Conservation (phyloP, 1,284 basidiomycete species). For the Crucibulum cyathiforme region DNA sequence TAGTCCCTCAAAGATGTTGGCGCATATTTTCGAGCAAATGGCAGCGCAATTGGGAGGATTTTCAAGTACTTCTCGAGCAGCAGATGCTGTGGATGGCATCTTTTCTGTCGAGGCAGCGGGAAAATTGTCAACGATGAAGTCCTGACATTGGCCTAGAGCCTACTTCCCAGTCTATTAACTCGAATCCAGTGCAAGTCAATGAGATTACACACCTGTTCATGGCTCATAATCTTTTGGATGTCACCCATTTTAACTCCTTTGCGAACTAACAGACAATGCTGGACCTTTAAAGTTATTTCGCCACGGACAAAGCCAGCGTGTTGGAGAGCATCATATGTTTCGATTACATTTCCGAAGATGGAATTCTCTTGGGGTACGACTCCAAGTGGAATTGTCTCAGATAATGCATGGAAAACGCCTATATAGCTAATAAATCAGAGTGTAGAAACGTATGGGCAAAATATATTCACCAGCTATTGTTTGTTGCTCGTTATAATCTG, state of each 20-base stretch:
- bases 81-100: constrained; percentile 71
- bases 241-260: constrained; percentile 58
- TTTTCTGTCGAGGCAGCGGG: constrained; percentile 58
- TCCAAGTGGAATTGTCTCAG: constrained; percentile 43
- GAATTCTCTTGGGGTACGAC: constrained; percentile 81
- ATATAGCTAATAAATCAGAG: constrained; percentile 5
- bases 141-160: constrained; percentile 79
- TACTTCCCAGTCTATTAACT: constrained; percentile 28
- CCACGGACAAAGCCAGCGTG: constrained; percentile 61
- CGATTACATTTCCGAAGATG: constrained; percentile 73
- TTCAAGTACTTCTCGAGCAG: constrained; percentile 60
- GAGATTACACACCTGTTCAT: constrained; percentile 66
- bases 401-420: constrained; percentile 66
- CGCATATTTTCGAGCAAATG: constrained; percentile 73
- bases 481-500: constrained; percentile 54
- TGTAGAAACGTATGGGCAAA: neutral
- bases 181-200: neutral
- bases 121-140: constrained; percentile 59
- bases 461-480: constrained; percentile 58
- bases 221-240: constrained; percentile 67
- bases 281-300: constrained; percentile 62
- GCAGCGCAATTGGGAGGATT: constrained; percentile 62
- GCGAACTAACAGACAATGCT: constrained; percentile 70
- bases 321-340: constrained; percentile 73
- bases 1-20: constrained; percentile 60